Evolutionary conservation across 305 asterid genomes (phyloP), one percentile per base, ranked within the genome.

Genomic region (Fraxinus velutina): DNA sequence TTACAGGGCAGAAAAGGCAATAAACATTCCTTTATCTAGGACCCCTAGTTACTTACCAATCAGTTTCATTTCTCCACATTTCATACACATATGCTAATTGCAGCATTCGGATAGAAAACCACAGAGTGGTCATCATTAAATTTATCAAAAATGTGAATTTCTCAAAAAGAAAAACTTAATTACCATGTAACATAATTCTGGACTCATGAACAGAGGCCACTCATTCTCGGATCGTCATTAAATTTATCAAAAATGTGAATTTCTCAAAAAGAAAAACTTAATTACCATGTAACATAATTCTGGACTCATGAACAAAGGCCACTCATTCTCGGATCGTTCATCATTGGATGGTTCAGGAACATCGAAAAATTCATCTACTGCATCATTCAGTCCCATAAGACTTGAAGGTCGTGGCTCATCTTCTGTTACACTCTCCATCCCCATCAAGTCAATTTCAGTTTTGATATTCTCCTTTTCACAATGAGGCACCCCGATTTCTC

Each of bases 361-460:
- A 84, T 93, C 97, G 9, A 88, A 93, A 84, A 93, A 95, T 83
- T 95, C 99, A 89, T 93, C 97, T 19, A 84, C 86, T 13, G 91
- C 92, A 79, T 93, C 97, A 73, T 89, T 90, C 81, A 91, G 82
- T 72, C 91, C 96, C 13, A 50, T 50, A 4, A 50, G 62, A 50
- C 5, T 50, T 50, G 62, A 50, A 50, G 22, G 62, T 21, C 62
- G 2, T n/a, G 62, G 22, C 22, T 50, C 62, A 50, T 50, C 62
- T 50, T 15, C 62, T 50, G 8, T 15, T 50, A 50, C 62, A 50
- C 52, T 85, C 30, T 50, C 83, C 70, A 75, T 81, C 77, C 32
- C 82, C 78, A 77, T 83, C 12, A 52, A 15, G 79, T 62, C 77
- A 39, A 80, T 83, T 84, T 89, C 97, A 36, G 81, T 83, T 79